These are phyloP conservation scores for Blastobotrys chiropterorum DNA, from an alignment of 805 yeast species.

Conservation along the genomic window DNA sequence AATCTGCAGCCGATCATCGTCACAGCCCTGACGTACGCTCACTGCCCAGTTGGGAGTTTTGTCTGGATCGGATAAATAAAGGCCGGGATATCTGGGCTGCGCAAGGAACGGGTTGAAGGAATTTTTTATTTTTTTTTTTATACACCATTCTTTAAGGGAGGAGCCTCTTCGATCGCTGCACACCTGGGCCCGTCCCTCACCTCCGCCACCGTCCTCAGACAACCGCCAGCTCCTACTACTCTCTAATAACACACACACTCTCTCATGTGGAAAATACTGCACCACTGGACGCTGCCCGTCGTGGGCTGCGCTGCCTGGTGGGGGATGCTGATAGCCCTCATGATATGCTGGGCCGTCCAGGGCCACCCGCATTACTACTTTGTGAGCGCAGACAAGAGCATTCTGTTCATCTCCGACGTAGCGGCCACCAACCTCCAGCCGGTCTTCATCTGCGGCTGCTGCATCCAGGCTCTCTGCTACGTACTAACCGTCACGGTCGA, in stretches of 20 bases:
- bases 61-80: background rate
- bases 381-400: conserved; percentile 39
- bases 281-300: conserved; percentile 52
- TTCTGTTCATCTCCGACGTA: conserved; percentile 70
- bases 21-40: background rate
- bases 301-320: conserved; percentile 71
- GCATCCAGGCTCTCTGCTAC: conserved; percentile 70
- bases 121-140: no score
- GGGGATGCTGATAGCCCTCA: conserved; percentile 81
- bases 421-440: conserved; percentile 88
- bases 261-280: conserved; percentile 22
- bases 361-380: conserved; percentile 69
- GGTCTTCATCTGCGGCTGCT: conserved; percentile 71
- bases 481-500: conserved; percentile 60
- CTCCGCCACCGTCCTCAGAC: no score
- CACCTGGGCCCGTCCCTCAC: no score
- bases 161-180: no score
- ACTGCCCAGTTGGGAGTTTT: background rate
- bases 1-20: background rate
- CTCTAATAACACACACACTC: background rate
- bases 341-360: conserved; percentile 71
- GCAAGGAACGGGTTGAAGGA: background rate
- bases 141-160: no score
- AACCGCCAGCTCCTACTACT: background rate
- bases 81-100: background rate